Evolutionary conservation across 345 rosid genomes (phyloP), one percentile per base, ranked within the genome.

Genomic region (Durio zibethinus): DNA sequence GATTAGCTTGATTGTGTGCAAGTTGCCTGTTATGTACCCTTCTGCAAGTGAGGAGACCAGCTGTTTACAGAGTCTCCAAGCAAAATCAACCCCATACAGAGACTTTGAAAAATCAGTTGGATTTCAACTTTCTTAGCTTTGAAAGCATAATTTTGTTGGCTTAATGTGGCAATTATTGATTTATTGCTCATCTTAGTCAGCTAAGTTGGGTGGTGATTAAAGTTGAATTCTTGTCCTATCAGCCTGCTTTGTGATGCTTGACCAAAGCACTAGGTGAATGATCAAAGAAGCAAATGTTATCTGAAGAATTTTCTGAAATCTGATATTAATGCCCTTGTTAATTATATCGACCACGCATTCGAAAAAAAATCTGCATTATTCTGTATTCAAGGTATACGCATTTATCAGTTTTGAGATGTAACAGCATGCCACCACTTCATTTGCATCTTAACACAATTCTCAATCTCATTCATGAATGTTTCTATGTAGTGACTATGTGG

Each of bases 201-300:
- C 10, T 15, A 31, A 62, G 67, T 18, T 15, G 1, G 56, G 21
- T 62, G 67, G 67, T 61, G 66, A 20, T 60, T 29, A 31, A 61
- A 12, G 36, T 5, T 60, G 16, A 60, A 61, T 33, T 33, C 36
- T 33, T 33, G 21, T 15, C 67, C 7, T 31, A n/a, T 62, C 67
- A 62, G 67, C 67, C n/a, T 62, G 67, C 42, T 2, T 62, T 62
- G 40, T 62, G 67, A 36, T 15, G 67, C 67, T 15, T 33, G 67
- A 62, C 42, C 67, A 62, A 4, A 62, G 10, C 67, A 31, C 42
- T 40, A 61, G 65, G 38, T 61, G 38, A 61, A 6, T 15, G n/a
- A 62, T 61, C n/a, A 61, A 61, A 29, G n/a, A 61, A 61, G 65
- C 65, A 61, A 62, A 62, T 15, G 20, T 6, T 14, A 60, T 60